Evolutionary conservation across 1,284 basidiomycete genomes (phyloP).

Genomic region (Caloboletus firmus): DNA sequence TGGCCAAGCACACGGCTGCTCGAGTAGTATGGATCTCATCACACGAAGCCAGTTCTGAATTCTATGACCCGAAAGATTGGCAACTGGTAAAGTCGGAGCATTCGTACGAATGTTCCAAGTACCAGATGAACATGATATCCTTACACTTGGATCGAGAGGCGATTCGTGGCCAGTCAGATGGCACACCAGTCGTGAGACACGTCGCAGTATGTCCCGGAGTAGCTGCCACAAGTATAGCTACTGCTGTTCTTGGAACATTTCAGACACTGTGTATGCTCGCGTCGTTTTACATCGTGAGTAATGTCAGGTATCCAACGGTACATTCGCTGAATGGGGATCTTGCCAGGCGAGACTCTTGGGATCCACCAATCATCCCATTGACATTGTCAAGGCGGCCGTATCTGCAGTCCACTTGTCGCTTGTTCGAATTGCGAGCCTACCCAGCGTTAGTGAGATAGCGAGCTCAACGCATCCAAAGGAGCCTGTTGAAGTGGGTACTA

Average conservation of each 20-base stretch:
- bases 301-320: not conserved
- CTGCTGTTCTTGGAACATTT: constrained; percentile 49
- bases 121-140: constrained; percentile 75
- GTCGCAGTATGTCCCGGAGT: constrained; percentile 75
- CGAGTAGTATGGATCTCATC: constrained; percentile 85
- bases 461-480: constrained; percentile 14
- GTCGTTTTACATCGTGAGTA: constrained; percentile 70
- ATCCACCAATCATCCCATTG: constrained; percentile 63
- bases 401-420: constrained; percentile 60
- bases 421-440: constrained; percentile 39
- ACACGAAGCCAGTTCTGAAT: constrained; percentile 56
- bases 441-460: constrained; percentile 9
- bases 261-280: constrained; percentile 55
- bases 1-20: constrained; percentile 42
- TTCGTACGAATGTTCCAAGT: constrained; percentile 78
- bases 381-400: constrained; percentile 61
- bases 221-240: constrained; percentile 65
- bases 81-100: constrained; percentile 63
- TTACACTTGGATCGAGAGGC: constrained; percentile 54
- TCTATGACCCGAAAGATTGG: constrained; percentile 67
- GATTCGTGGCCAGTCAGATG: constrained; percentile 26
- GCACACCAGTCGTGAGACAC: constrained; percentile 50
- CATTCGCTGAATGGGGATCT: not conserved
- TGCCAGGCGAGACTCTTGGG: constrained; percentile 64
- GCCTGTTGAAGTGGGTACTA: constrained; percentile 29